These are phyloP conservation scores for Botrytis deweyae DNA, from an alignment of 2,329 filamentous ascomycete species.

Conservation along the genomic window DNA sequence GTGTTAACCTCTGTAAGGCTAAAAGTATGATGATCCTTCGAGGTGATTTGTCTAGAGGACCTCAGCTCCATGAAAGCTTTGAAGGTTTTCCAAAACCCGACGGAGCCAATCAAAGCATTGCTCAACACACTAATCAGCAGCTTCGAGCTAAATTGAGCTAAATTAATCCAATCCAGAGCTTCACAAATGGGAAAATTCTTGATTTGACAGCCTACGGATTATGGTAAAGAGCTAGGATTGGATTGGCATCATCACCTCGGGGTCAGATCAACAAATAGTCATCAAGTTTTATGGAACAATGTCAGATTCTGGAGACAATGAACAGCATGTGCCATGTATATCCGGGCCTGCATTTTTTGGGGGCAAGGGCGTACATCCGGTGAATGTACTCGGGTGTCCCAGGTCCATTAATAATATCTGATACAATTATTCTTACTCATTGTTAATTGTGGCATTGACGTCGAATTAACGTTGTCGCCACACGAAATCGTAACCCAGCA, in stretches of 20 bases:
- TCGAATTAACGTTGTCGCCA: conserved; percentile 6
- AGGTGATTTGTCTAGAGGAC: not conserved
- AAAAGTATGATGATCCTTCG: not conserved
- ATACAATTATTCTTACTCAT: not conserved
- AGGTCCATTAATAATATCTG: not conserved
- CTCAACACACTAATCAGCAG: not conserved
- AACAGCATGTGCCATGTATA: not conserved
- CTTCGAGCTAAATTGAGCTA: not conserved
- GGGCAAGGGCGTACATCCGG: not conserved
- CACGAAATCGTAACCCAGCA: not conserved
- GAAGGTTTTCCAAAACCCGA: not conserved
- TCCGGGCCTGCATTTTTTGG: not conserved
- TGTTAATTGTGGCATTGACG: not conserved
- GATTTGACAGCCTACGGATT: not conserved
- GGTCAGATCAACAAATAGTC: conserved; percentile 1
- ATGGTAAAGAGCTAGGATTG: not conserved
- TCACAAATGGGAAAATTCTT: not conserved
- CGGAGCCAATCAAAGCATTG: not conserved
- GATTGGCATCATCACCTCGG: not conserved
- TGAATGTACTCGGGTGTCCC: not conserved
- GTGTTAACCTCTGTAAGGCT: not conserved
- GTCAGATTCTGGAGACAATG: not conserved
- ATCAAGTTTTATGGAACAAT: not conserved
- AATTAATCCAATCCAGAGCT: not conserved
- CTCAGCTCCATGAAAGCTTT: not conserved